Evolutionary conservation across 306 rosid genomes (phyloP), one percentile per base, ranked within the genome.

Genomic region (Malus sieversii): DNA sequence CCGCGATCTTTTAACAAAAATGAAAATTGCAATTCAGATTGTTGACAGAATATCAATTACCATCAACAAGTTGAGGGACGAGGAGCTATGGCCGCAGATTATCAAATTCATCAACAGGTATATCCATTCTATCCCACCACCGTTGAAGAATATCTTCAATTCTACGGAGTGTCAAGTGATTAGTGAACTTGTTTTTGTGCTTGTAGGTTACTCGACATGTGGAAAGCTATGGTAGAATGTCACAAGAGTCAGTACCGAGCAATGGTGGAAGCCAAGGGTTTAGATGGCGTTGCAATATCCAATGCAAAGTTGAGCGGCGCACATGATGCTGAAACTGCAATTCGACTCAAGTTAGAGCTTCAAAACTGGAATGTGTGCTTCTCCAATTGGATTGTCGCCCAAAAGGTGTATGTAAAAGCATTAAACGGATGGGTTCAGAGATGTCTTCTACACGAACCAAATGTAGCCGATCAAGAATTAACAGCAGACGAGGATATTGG

Each of bases 181-280:
- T 46, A 46, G 53, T 46, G 53, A 12, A 14, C 19, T 48, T 16
- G 55, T 48, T 48, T 18, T 14, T 15, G 20, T 15, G 55, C 55
- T 14, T 15, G 55, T 70, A 95, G 97, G 80, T 84, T 92, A 58
- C 81, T 78, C 1, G 80, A 82, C 65, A 89, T 95, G 97, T 95
- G 97, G 97, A 87, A 84, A 83, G 85, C 73, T 61, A 91, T 94
- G 98, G 78, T 72, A 52, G 90, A 90, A 38, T 85, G 95, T 82
- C 90, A 88, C 87, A 87, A 80, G 75, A 12, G 79, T 59, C 96
- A 90, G 81, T 74, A 60, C 77, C 78, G 81, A 78, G 77, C 77
- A 70, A 48, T 92, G 48, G 82, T 71, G 5, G 93, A 90, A 72
- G 74, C 66, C 75, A 88, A 82, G 71, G 53, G 76, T 23, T 64